Conservation (phyloP, 2,329 filamentous ascomycete genomes). For the Sporothrix sp. region DNA sequence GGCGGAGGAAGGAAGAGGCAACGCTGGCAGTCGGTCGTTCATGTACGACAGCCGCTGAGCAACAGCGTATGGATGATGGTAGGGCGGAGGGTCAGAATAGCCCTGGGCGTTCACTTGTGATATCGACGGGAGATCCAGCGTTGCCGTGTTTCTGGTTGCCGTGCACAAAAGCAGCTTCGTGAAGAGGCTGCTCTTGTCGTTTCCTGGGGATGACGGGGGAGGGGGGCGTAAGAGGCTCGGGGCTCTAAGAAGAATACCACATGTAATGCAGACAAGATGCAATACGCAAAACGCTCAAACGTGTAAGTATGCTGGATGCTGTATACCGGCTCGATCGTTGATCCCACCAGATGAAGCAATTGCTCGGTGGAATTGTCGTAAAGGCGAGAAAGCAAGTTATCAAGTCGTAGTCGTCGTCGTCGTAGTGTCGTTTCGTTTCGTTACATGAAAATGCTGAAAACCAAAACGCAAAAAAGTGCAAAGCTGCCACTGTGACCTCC, state of each 20-base stretch:
- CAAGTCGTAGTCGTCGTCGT: conserved; percentile 11
- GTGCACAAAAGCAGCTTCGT: background rate
- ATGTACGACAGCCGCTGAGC: conserved; percentile 55
- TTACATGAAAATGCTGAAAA: conserved; percentile 5
- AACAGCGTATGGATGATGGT: conserved; percentile 55
- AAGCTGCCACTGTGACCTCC: background rate
- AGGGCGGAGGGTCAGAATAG: conserved; percentile 60
- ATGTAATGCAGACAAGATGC: conserved; percentile 3
- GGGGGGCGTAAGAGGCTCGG: too few species aligned
- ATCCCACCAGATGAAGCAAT: background rate
- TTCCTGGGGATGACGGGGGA: background rate
- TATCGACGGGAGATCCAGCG: conserved; percentile 88
- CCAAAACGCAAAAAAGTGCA: conserved; percentile 5
- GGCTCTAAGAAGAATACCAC: background rate
- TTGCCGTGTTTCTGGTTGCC: conserved; percentile 44
- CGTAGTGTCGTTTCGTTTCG: conserved; percentile 11
- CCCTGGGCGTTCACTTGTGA: conserved; percentile 75
- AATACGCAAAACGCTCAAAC: conserved; percentile 1
- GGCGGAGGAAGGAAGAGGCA: conserved; percentile 55
- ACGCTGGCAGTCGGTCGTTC: conserved; percentile 62
- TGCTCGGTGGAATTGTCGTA: background rate
- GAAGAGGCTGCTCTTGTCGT: background rate
- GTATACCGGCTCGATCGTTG: background rate
- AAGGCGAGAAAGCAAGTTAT: background rate
- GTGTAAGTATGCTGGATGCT: too few species aligned